Percentiles rank a stretch among this genome's conserved stretches.
Conservation (phyloP, 2,329 filamentous ascomycete genomes). For the Colletotrichum sublineola region DNA sequence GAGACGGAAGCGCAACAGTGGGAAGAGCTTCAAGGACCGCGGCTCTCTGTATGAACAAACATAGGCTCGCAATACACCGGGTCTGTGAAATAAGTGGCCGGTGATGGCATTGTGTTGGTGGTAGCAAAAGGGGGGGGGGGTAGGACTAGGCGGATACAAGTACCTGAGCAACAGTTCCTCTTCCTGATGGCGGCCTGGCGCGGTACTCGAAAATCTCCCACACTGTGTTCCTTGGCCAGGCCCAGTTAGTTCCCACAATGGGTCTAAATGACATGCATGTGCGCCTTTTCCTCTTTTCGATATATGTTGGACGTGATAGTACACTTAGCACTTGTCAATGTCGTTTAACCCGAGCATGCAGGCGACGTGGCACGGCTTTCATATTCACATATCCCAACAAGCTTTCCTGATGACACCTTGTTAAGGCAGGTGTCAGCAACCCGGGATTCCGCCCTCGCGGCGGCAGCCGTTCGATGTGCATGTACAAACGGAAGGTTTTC, state of each 20-base stretch:
- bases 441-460: background rate
- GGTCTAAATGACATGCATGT: constrained; percentile 7
- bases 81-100: constrained; percentile 9
- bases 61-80: background rate
- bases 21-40: background rate
- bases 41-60: background rate
- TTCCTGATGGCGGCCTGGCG: constrained; percentile 15
- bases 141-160: background rate
- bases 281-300: background rate
- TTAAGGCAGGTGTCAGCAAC: background rate
- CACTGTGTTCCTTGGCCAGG: constrained; percentile 29
- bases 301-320: background rate
- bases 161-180: constrained; percentile 34
- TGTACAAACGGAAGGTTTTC: background rate
- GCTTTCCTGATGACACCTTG: background rate
- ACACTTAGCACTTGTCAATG: background rate
- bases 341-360: too few species aligned
- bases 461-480: too few species aligned
- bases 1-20: background rate
- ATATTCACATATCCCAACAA: background rate
- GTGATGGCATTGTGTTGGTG: constrained; percentile 8
- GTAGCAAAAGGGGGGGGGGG: background rate
- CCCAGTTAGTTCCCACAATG: background rate
- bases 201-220: constrained; percentile 18
- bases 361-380: too few species aligned